Evolutionary conservation across 2,329 filamentous ascomycete genomes (phyloP), one percentile per base, ranked within the genome.

Genomic region (Penicillium brevicompactum): DNA sequence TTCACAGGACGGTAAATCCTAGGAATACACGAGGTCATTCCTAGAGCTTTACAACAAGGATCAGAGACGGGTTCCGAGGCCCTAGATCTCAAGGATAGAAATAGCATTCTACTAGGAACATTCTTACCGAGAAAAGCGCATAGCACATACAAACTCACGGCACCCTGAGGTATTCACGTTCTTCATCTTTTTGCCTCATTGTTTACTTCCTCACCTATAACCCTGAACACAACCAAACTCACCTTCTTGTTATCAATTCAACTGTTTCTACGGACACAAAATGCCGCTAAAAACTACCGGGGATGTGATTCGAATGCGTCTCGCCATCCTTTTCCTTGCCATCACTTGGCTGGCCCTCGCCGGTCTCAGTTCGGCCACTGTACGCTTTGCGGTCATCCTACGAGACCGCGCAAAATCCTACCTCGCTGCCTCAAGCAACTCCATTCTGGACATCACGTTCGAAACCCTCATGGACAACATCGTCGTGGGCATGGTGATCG

Each of bases 271-370:
- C n/a, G n/a, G n/a, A n/a, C n/a, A n/a, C n/a, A n/a, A n/a, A n/a
- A n/a, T n/a, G n/a, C n/a, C 46, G 38, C 46, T 7, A 4, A 48
- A 38, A 13, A 40, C 32, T 40, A 2, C 21, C 21, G 22, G 9
- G 11, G 46, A 32, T 18, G 16, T 49, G 42, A 51, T 51, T 18
- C 27, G 34, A 16, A 41, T 11, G 44, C 40, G 53, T 30, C 45
- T 56, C 13, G 31, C 27, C n/a, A 48, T 43, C 31, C n/a, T 56
- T 31, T 48, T 41, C 38, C 49, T 51, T 46, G 21, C 34, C 24
- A 49, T 42, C 30, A 38, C 31, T 16, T 53, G 34, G 46, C 27
- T 57, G 31, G 54, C 34, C 38, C 34, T 34, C 22, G 10, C 44
- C 5, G 30, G 24, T 24, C 24, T 24, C 49, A 42, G 49, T 18